Percentiles rank a stretch among this genome's conserved stretches.
These are phyloP conservation scores for Stenogyne calaminthoides DNA, from an alignment of 305 asterid genomes.

Conservation along the genomic window DNA sequence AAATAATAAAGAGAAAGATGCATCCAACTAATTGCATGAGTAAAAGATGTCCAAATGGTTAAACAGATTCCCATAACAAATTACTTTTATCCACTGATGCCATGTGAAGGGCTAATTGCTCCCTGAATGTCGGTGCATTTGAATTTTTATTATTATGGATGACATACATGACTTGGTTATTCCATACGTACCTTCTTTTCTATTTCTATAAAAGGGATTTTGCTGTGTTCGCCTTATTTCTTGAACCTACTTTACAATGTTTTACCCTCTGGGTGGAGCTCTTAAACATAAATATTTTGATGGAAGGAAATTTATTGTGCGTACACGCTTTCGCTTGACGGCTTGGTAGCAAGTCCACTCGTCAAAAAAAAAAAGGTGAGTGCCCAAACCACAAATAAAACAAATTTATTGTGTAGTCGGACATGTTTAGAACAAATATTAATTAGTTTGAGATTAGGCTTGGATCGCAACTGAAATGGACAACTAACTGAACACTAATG, in stretches of 20 bases:
- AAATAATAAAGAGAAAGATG: slow-evolving; percentile 41
- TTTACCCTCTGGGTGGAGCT: not conserved
- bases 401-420: not conserved
- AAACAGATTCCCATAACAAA: no score
- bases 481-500: no score
- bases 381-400: not conserved
- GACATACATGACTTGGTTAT: not conserved
- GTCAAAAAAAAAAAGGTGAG: not conserved
- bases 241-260: not conserved
- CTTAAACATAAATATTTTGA: not conserved
- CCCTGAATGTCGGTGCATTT: not conserved
- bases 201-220: slow-evolving; percentile 13
- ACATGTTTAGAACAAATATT: slow-evolving; percentile 2
- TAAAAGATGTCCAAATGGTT: not conserved
- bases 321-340: not conserved
- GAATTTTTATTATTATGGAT: slow-evolving; percentile 18
- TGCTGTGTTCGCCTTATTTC: not conserved
- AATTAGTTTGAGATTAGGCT: not conserved
- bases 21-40: slow-evolving; percentile 19
- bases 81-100: not conserved
- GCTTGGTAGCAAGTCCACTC: not conserved
- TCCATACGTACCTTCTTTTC: not conserved
- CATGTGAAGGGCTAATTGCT: not conserved
- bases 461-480: not conserved
- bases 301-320: not conserved